Conservation (phyloP, 208 protist genomes). For the Eutreptiella sp. region DNA sequence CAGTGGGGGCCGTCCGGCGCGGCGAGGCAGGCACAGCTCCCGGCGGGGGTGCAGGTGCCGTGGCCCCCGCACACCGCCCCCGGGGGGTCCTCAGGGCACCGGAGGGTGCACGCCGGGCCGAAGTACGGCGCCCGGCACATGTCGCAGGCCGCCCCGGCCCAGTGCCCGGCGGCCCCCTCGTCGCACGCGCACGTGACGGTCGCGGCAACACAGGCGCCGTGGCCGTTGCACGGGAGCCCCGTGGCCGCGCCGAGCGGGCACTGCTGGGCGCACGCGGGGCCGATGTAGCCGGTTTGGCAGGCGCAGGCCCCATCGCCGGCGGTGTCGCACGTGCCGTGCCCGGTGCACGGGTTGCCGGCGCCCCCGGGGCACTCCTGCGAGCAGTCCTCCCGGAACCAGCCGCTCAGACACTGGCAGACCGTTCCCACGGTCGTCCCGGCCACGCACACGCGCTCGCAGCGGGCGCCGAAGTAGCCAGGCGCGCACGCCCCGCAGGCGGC, state of each 20-base stretch:
- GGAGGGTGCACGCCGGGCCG: neutral
- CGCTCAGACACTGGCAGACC: conserved; percentile 9
- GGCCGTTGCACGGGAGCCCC: neutral
- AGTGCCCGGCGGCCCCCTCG: neutral
- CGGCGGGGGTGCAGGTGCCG: conserved; percentile 6
- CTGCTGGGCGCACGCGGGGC: neutral
- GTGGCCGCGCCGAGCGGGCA: no score
- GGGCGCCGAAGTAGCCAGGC: neutral
- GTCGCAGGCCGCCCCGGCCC: neutral
- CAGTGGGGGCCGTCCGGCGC: conserved; percentile 9
- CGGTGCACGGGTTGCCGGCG: conserved; percentile 20
- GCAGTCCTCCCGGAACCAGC: conserved; percentile 19
- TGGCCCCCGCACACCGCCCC: conserved; percentile 11
- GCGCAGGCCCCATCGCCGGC: no score
- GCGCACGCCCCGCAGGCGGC: neutral
- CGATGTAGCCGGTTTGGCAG: neutral
- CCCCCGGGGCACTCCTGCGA: conserved; percentile 20
- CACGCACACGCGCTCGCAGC: conserved; percentile 1
- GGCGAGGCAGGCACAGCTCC: conserved; percentile 16
- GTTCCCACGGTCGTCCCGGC: no score
- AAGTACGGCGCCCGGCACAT: neutral
- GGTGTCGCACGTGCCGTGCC: conserved; percentile 18
- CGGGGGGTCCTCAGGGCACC: neutral
- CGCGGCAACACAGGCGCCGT: neutral
- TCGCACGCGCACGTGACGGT: neutral